Evolutionary conservation across 306 rosid species (phyloP).

Genomic region (Sicyos edulis): DNA sequence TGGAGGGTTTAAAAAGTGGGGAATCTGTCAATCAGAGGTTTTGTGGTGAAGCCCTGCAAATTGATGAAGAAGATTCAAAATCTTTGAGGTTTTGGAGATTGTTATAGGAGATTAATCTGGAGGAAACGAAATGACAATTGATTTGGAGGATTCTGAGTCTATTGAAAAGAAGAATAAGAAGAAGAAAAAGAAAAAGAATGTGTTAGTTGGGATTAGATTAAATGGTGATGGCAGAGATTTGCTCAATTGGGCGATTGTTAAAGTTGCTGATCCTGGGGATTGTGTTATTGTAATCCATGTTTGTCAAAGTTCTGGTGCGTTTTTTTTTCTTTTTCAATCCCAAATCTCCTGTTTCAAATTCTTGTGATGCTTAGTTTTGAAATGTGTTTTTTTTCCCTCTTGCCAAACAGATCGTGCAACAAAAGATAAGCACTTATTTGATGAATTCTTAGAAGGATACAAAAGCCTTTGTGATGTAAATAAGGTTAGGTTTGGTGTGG

Average conservation of each 20-base stretch:
- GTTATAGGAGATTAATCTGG: conserved; percentile 17
- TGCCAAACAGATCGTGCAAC: conserved; percentile 37
- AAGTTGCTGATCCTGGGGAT: conserved; percentile 81
- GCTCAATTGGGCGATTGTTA: conserved; percentile 76
- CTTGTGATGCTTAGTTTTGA: conserved; percentile 1
- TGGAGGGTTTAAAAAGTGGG: conserved; percentile 26
- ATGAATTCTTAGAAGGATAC: conserved; percentile 59
- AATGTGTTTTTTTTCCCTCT: conserved; percentile 4
- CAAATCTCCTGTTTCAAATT: background rate
- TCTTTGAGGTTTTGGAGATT: conserved; percentile 1
- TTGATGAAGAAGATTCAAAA: conserved; percentile 26
- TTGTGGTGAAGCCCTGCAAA: conserved; percentile 22
- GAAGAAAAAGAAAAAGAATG: conserved; percentile 33
- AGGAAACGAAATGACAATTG: conserved; percentile 41
- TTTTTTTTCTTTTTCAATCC: background rate
- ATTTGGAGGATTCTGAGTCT: conserved; percentile 22
- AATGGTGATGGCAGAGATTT: conserved; percentile 57
- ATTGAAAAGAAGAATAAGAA: conserved; percentile 19
- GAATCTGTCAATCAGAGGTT: conserved; percentile 8
- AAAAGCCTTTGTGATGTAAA: conserved; percentile 53
- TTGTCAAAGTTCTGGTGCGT: conserved; percentile 50
- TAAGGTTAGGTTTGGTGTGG: conserved; percentile 46
- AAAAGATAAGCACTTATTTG: conserved; percentile 43
- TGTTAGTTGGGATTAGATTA: conserved; percentile 68
- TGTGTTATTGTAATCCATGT: conserved; percentile 70